Conservation (phyloP, 805 yeast genomes). For the Yamadazyma phyllophila region DNA sequence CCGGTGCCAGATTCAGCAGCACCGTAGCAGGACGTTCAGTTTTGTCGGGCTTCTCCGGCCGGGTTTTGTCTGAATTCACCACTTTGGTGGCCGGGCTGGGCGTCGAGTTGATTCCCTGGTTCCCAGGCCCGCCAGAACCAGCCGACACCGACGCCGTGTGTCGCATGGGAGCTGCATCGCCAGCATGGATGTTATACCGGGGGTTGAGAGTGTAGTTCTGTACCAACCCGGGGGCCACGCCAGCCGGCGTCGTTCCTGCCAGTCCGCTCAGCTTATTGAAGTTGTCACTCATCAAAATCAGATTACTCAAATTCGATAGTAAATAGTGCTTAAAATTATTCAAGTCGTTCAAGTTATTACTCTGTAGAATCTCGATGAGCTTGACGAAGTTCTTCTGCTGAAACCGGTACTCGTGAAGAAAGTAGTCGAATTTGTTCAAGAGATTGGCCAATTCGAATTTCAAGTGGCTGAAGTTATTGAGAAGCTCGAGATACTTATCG, state of each 20-base stretch:
- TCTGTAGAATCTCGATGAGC: conserved; percentile 15
- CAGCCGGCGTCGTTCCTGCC: background rate
- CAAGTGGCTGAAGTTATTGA: conserved; percentile 14
- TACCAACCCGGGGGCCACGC: conserved; percentile 1
- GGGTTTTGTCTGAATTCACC: background rate
- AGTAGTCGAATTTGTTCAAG: conserved; percentile 16
- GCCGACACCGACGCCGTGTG: too few species aligned
- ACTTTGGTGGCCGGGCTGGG: conserved; percentile 14
- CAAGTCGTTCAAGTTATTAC: conserved; percentile 13
- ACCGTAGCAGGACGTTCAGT: conserved; percentile 10
- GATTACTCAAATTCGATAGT: conserved; percentile 10
- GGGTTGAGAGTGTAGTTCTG: conserved; percentile 38
- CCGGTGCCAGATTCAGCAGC: conserved; percentile 9
- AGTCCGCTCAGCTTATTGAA: conserved; percentile 2
- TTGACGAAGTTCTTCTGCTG: conserved; percentile 16
- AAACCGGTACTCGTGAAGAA: conserved; percentile 14
- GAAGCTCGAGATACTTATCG: conserved; percentile 15
- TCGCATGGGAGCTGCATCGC: conserved; percentile 19
- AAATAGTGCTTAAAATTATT: conserved; percentile 14
- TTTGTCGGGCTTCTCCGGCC: background rate
- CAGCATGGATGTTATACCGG: conserved; percentile 35
- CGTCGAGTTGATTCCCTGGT: conserved; percentile 36
- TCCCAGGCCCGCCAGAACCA: too few species aligned
- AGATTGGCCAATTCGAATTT: conserved; percentile 15
- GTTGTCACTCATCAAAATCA: conserved; percentile 8